Conservation (phyloP, 176 grass and related monocot genomes). For the Dactylis glomerata region DNA sequence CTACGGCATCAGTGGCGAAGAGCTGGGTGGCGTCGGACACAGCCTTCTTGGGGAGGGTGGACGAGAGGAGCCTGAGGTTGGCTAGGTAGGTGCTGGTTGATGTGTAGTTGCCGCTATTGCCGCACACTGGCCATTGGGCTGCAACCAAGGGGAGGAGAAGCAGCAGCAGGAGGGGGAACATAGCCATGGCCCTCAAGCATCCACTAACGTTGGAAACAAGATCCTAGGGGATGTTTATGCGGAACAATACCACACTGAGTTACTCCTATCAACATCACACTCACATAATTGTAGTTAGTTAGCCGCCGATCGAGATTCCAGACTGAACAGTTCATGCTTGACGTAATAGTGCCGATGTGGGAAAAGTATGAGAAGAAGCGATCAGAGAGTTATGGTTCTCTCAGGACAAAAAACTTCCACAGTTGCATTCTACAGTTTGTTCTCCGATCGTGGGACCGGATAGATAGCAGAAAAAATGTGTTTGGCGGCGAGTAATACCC, state of each 20-base stretch:
- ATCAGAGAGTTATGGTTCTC: neutral
- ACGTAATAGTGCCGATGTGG: neutral
- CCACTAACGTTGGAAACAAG: neutral
- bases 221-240: neutral
- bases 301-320: neutral
- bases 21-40: neutral
- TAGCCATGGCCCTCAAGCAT: neutral
- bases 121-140: constrained; percentile 7
- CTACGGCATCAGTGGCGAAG: constrained; percentile 19
- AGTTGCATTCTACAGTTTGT: neutral
- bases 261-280: neutral
- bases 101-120: constrained; percentile 32
- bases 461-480: too few species aligned
- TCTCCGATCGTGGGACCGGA: neutral
- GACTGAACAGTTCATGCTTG: neutral
- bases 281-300: neutral
- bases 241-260: neutral
- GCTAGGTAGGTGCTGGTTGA: constrained; percentile 36
- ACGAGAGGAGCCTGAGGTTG: constrained; percentile 37
- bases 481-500: too few species aligned
- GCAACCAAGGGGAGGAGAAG: neutral
- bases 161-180: neutral
- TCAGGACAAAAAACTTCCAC: neutral
- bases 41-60: constrained; percentile 17
- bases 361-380: neutral